Conservation (phyloP, 805 yeast genomes). For the Hanseniaspora singularis region DNA sequence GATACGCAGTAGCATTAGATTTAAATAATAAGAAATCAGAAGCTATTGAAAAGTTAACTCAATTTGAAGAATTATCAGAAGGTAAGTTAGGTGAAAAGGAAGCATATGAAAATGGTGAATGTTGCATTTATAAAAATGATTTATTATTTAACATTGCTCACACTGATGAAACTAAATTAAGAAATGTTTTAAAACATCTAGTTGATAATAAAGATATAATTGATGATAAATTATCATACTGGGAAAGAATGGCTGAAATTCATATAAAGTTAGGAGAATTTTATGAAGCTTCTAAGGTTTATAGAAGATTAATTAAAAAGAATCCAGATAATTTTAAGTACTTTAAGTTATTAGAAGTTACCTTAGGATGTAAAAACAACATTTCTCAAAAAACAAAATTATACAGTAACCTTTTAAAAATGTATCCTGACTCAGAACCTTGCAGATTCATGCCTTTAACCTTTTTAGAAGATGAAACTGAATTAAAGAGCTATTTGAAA, state of each 20-base stretch:
- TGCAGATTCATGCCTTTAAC: slow-evolving; percentile 68
- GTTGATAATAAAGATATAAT: slow-evolving; percentile 42
- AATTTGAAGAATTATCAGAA: slow-evolving; percentile 63
- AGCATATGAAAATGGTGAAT: slow-evolving; percentile 68
- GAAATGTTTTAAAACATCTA: slow-evolving; percentile 51
- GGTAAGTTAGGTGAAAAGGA: slow-evolving; percentile 59
- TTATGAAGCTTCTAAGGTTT: slow-evolving; percentile 56
- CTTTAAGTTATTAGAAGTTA: slow-evolving; percentile 52
- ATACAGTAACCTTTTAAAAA: slow-evolving; percentile 50
- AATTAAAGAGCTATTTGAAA: slow-evolving; percentile 34
- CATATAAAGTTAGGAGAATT: slow-evolving; percentile 43
- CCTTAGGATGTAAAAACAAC: slow-evolving; percentile 42
- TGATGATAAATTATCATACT: slow-evolving; percentile 46
- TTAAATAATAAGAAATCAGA: slow-evolving; percentile 52
- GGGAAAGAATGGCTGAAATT: slow-evolving; percentile 58
- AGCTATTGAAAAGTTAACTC: slow-evolving; percentile 59
- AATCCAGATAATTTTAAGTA: slow-evolving; percentile 71
- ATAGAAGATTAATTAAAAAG: slow-evolving; percentile 60
- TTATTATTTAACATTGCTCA: slow-evolving; percentile 40
- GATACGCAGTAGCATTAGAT: slow-evolving; percentile 74
- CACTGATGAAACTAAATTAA: slow-evolving; percentile 29
- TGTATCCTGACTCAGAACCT: slow-evolving; percentile 77
- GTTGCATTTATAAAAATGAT: slow-evolving; percentile 58
- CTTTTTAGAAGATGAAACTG: slow-evolving; percentile 44
- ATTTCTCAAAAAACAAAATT: slow-evolving; percentile 41